Evolutionary conservation across 106 monocot species (phyloP), one percentile per base, ranked within the genome.

Genomic region (Platanthera zijinensis): DNA sequence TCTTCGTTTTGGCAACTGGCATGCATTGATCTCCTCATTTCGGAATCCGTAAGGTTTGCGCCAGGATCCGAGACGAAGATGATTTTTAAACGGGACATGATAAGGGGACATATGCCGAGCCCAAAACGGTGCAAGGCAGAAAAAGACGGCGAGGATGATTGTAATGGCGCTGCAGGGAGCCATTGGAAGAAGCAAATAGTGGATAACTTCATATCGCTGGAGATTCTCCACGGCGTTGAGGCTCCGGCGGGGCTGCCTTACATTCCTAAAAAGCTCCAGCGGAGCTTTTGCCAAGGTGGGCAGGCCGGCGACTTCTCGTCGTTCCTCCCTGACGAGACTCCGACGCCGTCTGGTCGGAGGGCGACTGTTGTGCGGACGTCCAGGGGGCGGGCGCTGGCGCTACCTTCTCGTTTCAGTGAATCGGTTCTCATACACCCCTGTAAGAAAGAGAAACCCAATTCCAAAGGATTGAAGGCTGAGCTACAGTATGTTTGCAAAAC

Each of bases 381-480:
- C 17, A 32, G 86, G 45, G 89, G 86, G 14, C 76, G 91, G 22
- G 74, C 76, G 22, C 86, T 77, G 77, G 84, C 76, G 21, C 70
- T 86, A 15, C 89, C 92, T 45, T 84, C 86, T 10, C 74, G 77
- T 68, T 94, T 92, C 71, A 90, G 73, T 71, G 88, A 94, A 51
- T 91, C 96, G n/a, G 87, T 97, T 8, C 86, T 93, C 53, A 80
- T 84, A 17, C 84, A 90, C 19, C 87, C 88, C 0, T 80, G 77
- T 81, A 87, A 90, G 84, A 89, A 90, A 83, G 87, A 89, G 14
- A 87, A 87, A 53, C 54, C 74, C 1, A 82, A 83, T 66, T 18
- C 71, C 5, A 82, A 81, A 54, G 76, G 14, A 11, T 1, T 18
- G 18, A 75, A 85, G n/a, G 18, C 51, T 12, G 79, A 81, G 14